Conservation (phyloP, 148 eudicot genomes). For the Fagopyrum tataricum region DNA sequence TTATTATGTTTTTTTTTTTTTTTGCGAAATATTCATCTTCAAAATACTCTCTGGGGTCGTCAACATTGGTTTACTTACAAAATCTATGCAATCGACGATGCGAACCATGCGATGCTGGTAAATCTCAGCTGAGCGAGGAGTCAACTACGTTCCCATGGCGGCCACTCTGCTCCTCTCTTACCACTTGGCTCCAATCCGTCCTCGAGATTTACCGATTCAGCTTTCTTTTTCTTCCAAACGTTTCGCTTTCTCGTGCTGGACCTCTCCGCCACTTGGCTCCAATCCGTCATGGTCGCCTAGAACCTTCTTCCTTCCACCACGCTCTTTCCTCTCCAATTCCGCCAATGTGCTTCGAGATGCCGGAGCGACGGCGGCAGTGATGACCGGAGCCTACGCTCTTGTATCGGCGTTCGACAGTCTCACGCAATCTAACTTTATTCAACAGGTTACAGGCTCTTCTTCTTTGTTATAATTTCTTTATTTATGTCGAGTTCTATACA, state of each 20-base stretch:
- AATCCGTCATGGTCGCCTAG: not conserved
- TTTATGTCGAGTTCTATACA: not conserved
- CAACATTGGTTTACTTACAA: no score
- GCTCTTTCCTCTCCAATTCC: conserved; percentile 1
- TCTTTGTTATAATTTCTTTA: not conserved
- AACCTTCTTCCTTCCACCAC: not conserved
- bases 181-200: not conserved
- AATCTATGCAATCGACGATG: not conserved
- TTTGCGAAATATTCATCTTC: no score
- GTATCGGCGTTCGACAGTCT: conserved; percentile 48
- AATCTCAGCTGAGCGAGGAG: not conserved
- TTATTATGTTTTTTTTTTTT: no score
- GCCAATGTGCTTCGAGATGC: conserved; percentile 32
- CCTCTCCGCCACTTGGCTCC: not conserved
- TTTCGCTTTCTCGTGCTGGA: not conserved
- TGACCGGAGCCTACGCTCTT: conserved; percentile 46
- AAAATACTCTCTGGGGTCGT: no score
- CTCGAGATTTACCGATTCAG: not conserved
- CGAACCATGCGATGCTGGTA: not conserved
- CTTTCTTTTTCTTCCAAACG: not conserved
- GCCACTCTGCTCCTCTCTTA: not conserved
- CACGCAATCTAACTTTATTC: conserved; percentile 33
- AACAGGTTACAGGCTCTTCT: conserved; percentile 33
- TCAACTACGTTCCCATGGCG: not conserved
- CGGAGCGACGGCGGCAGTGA: conserved; percentile 32